A percentile compares a stretch with the other conserved stretches of the same genome.
Evolutionary conservation across 495 filamentous ascomycete genomes (phyloP).

Genomic region (Choiromyces venosus): DNA sequence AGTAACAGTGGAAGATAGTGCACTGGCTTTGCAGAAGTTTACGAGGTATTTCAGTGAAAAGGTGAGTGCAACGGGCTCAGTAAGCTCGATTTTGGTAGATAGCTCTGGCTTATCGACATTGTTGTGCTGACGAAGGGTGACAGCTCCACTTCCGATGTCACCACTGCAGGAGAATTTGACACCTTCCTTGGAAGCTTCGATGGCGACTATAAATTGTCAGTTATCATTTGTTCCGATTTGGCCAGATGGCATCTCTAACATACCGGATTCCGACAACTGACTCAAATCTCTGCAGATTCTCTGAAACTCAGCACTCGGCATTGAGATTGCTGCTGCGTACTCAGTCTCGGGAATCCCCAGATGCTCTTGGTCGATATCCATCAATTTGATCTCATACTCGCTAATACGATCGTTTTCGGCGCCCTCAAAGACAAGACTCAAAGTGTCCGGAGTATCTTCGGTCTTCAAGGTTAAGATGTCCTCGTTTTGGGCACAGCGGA

Average conservation of each 20-base stretch:
- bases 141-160: conserved; percentile 91
- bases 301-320: conserved; percentile 89
- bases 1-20: conserved; percentile 73
- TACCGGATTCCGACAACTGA: conserved; percentile 89
- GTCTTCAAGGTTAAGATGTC: conserved; percentile 96
- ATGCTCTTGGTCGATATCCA: conserved; percentile 99
- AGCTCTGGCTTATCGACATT: conserved; percentile 85
- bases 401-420: conserved; percentile 80
- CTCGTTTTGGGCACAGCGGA: conserved; percentile 88
- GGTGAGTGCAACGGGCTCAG: conserved; percentile 87
- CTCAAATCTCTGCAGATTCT: conserved; percentile 89
- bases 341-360: conserved; percentile 97
- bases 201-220: conserved; percentile 59
- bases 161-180: conserved; percentile 91
- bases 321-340: conserved; percentile 82
- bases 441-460: conserved; percentile 87
- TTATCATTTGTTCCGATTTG: neutral
- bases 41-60: conserved; percentile 99
- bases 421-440: conserved; percentile 95
- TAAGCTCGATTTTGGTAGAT: conserved; percentile 82
- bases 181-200: conserved; percentile 95
- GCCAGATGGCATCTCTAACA: conserved; percentile 26
- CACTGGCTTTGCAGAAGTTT: conserved; percentile 98
- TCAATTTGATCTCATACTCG: conserved; percentile 99
- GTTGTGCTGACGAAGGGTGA: conserved; percentile 82